Percentiles rank a stretch among this genome's conserved stretches.
Conservation (phyloP, 139 green algal genomes). For the Chlorokybus atmophyticus region DNA sequence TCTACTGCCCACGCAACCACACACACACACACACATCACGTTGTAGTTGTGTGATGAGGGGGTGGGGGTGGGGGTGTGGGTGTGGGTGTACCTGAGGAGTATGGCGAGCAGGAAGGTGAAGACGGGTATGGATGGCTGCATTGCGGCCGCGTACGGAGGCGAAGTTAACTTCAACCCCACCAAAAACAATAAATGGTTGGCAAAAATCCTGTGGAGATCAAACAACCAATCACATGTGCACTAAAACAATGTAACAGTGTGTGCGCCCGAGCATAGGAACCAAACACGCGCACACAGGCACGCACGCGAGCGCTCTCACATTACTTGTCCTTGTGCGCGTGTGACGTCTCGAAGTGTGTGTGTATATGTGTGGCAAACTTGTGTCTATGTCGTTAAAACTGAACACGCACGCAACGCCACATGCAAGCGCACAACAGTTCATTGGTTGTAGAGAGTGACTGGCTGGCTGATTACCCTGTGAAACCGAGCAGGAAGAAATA, state of each 20-base stretch:
- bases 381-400: no score
- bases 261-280: not conserved
- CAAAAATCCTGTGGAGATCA: slow-evolving; percentile 11
- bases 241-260: not conserved
- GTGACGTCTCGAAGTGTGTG: no score
- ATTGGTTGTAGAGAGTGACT: no score
- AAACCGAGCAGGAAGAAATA: not conserved
- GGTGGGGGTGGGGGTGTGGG: not conserved
- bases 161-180: slow-evolving; percentile 11
- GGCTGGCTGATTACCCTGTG: not conserved
- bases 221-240: not conserved
- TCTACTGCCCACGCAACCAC: no score
- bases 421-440: no score
- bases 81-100: not conserved
- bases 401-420: no score
- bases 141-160: slow-evolving; percentile 7
- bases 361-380: no score
- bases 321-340: not conserved
- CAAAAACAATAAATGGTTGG: slow-evolving; percentile 23
- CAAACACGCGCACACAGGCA: not conserved
- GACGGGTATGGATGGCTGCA: slow-evolving; percentile 21
- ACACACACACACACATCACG: not conserved
- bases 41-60: not conserved
- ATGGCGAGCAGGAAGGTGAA: slow-evolving; percentile 22
- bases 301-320: not conserved